Base-by-base conservation (phyloP, 2,329 filamentous ascomycete species). In the Fusarium foetens region DNA sequence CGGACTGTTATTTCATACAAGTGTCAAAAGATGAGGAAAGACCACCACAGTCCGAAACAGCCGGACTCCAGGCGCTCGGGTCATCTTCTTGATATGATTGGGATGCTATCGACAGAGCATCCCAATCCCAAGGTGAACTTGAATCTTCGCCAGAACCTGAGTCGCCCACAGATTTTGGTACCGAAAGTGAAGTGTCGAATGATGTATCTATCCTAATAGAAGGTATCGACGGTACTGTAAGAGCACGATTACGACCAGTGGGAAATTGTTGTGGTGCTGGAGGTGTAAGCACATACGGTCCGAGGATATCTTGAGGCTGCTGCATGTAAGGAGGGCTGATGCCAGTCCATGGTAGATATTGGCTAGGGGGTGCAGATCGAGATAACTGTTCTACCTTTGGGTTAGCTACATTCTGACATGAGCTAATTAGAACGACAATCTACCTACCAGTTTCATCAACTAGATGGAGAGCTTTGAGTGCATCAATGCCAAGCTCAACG, bases 61-160 rank as follows among this genome's bases (percentile, higher is more conserved):
- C 62, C 57, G 66, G 70, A 39, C 70, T 72, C 61, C 58, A 63
- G 17, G 45, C n/a, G 16, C 41, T 59, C 39, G 14, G 51, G 23
- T 71, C 66, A 3, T 73, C 70, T 13, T 71, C 68, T 66, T 71
- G 68, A 43, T 57, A 67, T 19, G 68, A 71, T 25, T 62, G 66
- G 27, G 70, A 72, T 31, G 53, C 57, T 23, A 58, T 36, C 8
- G 70, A 72, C 13, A 45, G 25, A 11, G 58, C 52, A 33, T 72
- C 70, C 70, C 66, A 73, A 8, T 72, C 70, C 70, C 66, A 71
- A 8, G 63, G 63, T 16, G 70, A 73, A 35, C 70, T 49, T 23
- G 61, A 67, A 19, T 72, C 70, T 31, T 70, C 70, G 11, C 62
- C 66, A 38, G 70, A 72, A 12, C 70, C 71, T 16, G 70, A 72